phyloP scores from a whole-genome alignment of 2,329 filamentous ascomycete species.

The Rhynchosporium agropyri region DNA sequence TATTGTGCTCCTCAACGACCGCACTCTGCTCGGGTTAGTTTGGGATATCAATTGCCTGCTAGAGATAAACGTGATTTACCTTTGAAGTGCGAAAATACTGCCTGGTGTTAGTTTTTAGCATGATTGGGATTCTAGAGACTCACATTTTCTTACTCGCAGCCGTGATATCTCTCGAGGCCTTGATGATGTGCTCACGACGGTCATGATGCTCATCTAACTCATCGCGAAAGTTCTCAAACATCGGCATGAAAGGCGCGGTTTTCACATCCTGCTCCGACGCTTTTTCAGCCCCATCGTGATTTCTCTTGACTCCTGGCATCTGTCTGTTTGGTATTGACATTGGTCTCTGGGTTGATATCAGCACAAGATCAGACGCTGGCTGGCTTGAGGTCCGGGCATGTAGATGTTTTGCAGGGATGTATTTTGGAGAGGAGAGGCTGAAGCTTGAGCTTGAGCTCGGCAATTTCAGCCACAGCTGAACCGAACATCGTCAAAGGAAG shows the following conservation, averaged over 20 bases:
- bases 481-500: neutral
- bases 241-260: slow-evolving; percentile 58
- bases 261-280: slow-evolving; percentile 35
- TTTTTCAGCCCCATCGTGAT: slow-evolving; percentile 52
- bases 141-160: slow-evolving; percentile 97
- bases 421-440: neutral
- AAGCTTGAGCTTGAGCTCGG: slow-evolving; percentile 11
- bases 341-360: slow-evolving; percentile 5
- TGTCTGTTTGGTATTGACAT: slow-evolving; percentile 25
- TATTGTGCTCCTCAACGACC: slow-evolving; percentile 62
- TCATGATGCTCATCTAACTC: slow-evolving; percentile 96
- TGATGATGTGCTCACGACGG: slow-evolving; percentile 84
- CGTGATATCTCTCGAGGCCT: slow-evolving; percentile 89
- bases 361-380: slow-evolving; percentile 1
- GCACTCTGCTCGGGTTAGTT: slow-evolving; percentile 55
- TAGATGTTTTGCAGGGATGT: slow-evolving; percentile 12
- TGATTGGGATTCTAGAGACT: slow-evolving; percentile 36
- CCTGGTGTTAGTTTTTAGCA: slow-evolving; percentile 29
- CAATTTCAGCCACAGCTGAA: slow-evolving; percentile 22
- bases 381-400: neutral
- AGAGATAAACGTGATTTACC: slow-evolving; percentile 52
- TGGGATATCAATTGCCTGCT: neutral
- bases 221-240: slow-evolving; percentile 84
- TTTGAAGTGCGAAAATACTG: slow-evolving; percentile 83
- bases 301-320: slow-evolving; percentile 53